A percentile compares a stretch with the other conserved stretches of the same genome.
Evolutionary conservation across 164 flowering plant species (phyloP).

Genomic region (Piper longum): DNA sequence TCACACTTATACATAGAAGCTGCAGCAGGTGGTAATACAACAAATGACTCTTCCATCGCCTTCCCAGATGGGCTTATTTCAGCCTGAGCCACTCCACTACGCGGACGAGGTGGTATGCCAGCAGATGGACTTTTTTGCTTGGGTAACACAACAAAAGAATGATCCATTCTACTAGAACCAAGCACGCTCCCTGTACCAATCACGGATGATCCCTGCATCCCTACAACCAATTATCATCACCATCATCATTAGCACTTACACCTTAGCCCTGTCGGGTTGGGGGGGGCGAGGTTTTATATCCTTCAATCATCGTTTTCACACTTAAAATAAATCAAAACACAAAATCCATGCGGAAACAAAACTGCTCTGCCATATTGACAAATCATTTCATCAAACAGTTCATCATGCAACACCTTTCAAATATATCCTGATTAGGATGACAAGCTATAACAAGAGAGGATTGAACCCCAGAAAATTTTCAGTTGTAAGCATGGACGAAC

Average conservation of each 20-base stretch:
- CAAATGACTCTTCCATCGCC: constrained; percentile 95
- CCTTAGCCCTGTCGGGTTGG: no score
- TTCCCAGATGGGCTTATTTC: constrained; percentile 50
- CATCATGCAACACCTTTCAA: neutral
- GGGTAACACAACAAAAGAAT: constrained; percentile 84
- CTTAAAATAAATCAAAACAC: no score
- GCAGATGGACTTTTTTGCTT: constrained; percentile 53
- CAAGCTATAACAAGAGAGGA: neutral
- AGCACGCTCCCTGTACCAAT: constrained; percentile 61
- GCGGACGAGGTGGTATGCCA: constrained; percentile 72
- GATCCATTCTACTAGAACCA: constrained; percentile 74
- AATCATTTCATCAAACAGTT: no score
- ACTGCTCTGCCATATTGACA: no score
- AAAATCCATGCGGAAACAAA: no score
- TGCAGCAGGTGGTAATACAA: constrained; percentile 76
- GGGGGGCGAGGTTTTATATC: no score
- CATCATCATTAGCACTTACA: no score
- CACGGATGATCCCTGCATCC: constrained; percentile 66
- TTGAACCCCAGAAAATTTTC: neutral
- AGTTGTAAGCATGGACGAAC: no score
- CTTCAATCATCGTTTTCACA: no score
- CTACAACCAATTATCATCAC: constrained; percentile 23
- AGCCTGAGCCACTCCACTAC: constrained; percentile 30
- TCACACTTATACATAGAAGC: constrained; percentile 46
- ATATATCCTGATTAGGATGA: neutral